These are phyloP conservation scores for Phytophthora hybrid DNA, from an alignment of 352 stramenopile species.

Conservation along the genomic window DNA sequence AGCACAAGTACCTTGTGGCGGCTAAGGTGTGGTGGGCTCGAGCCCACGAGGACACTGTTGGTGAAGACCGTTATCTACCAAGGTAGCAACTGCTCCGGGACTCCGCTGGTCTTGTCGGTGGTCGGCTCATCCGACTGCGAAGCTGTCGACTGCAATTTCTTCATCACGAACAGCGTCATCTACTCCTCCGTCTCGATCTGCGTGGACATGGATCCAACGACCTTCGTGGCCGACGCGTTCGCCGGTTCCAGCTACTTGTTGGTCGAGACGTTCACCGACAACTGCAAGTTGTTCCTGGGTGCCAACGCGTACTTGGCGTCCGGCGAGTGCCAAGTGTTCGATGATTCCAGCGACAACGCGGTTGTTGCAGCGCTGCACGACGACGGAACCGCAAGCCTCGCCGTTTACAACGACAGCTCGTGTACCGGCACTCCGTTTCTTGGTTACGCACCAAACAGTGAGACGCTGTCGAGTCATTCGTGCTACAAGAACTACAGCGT, in stretches of 20 bases:
- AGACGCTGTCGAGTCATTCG: slow-evolving; percentile 29
- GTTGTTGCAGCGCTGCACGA: slow-evolving; percentile 25
- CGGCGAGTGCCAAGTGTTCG: slow-evolving; percentile 23
- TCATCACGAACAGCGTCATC: slow-evolving; percentile 9
- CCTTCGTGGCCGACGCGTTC: slow-evolving; percentile 21
- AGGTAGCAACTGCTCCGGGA: slow-evolving; percentile 26
- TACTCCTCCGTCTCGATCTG: slow-evolving; percentile 29
- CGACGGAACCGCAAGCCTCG: slow-evolving; percentile 25
- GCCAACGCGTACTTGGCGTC: slow-evolving; percentile 25
- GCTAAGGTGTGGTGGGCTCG: no score
- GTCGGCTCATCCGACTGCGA: slow-evolving; percentile 19
- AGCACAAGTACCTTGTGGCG: no score
- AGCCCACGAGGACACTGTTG: no score
- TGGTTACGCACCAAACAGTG: slow-evolving; percentile 19
- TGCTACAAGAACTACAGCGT: slow-evolving; percentile 33
- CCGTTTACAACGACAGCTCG: slow-evolving; percentile 26
- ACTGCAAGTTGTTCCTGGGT: slow-evolving; percentile 21
- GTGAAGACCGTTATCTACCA: slow-evolving; percentile 27
- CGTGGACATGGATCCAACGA: slow-evolving; percentile 12
- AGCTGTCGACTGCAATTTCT: slow-evolving; percentile 15
- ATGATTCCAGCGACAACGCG: slow-evolving; percentile 16
- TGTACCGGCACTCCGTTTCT: slow-evolving; percentile 25
- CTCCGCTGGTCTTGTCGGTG: slow-evolving; percentile 26
- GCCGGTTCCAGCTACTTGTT: slow-evolving; percentile 23
- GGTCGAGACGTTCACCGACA: slow-evolving; percentile 28